Conservation (phyloP, 805 yeast genomes). For the Wickerhamiella parazyma region DNA sequence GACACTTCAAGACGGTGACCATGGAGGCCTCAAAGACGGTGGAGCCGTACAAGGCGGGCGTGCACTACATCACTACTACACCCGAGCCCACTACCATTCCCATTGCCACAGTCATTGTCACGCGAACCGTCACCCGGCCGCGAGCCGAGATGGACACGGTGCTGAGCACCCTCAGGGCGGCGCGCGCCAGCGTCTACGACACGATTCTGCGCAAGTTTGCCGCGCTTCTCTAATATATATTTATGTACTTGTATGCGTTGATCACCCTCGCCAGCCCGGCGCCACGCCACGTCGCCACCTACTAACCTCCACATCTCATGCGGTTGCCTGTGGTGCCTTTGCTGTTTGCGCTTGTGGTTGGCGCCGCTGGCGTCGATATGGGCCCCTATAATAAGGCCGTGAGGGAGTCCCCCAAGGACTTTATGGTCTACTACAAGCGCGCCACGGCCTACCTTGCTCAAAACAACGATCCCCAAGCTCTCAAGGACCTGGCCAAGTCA, state of each 20-base stretch:
- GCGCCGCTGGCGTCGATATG: conserved; percentile 10
- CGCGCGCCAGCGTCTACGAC: not conserved
- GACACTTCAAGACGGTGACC: not conserved
- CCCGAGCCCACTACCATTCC: too few species aligned
- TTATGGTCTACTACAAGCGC: conserved; percentile 25
- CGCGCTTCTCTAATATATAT: not conserved
- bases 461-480: conserved; percentile 26
- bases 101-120: not conserved
- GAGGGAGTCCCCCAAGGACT: conserved; percentile 20
- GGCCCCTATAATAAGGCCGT: conserved; percentile 21
- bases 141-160: not conserved
- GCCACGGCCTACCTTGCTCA: conserved; percentile 27
- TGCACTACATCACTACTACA: too few species aligned
- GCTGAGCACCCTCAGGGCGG: not conserved
- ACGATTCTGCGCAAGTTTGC: not conserved
- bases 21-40: not conserved
- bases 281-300: not conserved
- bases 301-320: not conserved
- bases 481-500: conserved; percentile 25
- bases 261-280: too few species aligned
- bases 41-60: too few species aligned
- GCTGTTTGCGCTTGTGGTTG: not conserved
- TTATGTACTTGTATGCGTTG: too few species aligned
- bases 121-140: not conserved
- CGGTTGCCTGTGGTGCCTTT: not conserved